Evolutionary conservation across 1,284 basidiomycete genomes (phyloP), one percentile per base, ranked within the genome.

Genomic region (Moniliella sp.): DNA sequence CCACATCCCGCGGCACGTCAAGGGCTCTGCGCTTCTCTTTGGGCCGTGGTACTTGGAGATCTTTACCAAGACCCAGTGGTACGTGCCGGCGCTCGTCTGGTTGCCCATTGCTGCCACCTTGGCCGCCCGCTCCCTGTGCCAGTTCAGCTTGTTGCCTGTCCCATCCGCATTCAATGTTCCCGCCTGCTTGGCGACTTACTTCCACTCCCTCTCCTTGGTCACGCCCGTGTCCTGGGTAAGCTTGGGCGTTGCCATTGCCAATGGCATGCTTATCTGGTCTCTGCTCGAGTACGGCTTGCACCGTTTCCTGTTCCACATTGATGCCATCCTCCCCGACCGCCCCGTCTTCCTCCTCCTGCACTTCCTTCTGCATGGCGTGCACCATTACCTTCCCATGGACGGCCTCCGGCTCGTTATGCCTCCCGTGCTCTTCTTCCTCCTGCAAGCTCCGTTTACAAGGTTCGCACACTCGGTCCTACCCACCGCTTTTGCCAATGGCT

Each of bases 331-430:
- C 10, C 91, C 88, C 4, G 88, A 94, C 61, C 68, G 66, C 36
- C 76, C 77, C 13, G 64, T 67, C 38, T 80, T 77, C 60, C 67
- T 97, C 50, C 74, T 74, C 30, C 61, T 94, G 19, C 88, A 99
- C 62, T 99, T 99, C 65, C 62, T 84, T 50, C 67, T 86, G 51
- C 88, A 97, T 60, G 88, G 91, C 14, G 75, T 99, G 28, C 88
- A 99, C 61, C 88, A 99, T 65, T 97, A 88, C 58, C 67, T 99
- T 36, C 88, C 84, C 11, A 91, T 91, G 84, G 86, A 91, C 59
- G 67, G 13, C 15, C 25, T 34, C 5, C 45, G 91, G 33, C 74
- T 97, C 23, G 91, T 97, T 50, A 99, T 99, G 91, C 91, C 91
- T 0, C 91, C 91, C 0, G 57, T 72, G 2, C 62, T 97, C 35